These are phyloP conservation scores for Nicotiana otophora DNA, from an alignment of 257 asterid genomes.

Conservation along the genomic window DNA sequence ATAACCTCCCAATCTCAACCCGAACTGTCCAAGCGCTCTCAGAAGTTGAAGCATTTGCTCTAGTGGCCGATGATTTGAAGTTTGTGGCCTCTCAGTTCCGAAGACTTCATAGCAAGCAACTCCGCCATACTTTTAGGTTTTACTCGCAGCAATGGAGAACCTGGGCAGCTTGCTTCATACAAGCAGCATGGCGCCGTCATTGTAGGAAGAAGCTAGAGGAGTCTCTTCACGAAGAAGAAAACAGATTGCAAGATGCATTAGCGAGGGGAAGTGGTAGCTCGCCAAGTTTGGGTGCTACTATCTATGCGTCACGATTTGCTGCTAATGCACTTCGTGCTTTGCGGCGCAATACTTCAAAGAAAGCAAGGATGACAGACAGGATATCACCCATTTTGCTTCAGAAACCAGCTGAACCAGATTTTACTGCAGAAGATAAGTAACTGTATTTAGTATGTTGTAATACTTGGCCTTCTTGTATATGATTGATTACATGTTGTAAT, in stretches of 20 bases:
- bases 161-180: constrained; percentile 95
- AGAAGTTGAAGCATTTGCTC: constrained; percentile 93
- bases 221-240: constrained; percentile 71
- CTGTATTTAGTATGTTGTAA: constrained; percentile 19
- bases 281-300: constrained; percentile 85
- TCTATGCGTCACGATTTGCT: constrained; percentile 87
- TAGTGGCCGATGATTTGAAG: constrained; percentile 83
- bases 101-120: constrained; percentile 78
- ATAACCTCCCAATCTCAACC: constrained; percentile 91
- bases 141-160: constrained; percentile 98
- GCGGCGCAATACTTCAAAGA: constrained; percentile 52
- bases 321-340: constrained; percentile 75
- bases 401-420: constrained; percentile 97
- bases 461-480: constrained; percentile 5
- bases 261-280: constrained; percentile 54
- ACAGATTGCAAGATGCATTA: constrained; percentile 67
- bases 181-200: constrained; percentile 88
- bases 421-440: constrained; percentile 57
- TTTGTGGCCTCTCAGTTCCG: constrained; percentile 91
- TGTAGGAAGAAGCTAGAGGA: constrained; percentile 78
- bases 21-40: constrained; percentile 89
- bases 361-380: constrained; percentile 64
- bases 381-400: constrained; percentile 70
- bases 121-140: constrained; percentile 85
- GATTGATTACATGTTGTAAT: no score